These are phyloP conservation scores for Whalleya microplaca DNA, from an alignment of 2,329 filamentous ascomycete genomes.

Conservation along the genomic window DNA sequence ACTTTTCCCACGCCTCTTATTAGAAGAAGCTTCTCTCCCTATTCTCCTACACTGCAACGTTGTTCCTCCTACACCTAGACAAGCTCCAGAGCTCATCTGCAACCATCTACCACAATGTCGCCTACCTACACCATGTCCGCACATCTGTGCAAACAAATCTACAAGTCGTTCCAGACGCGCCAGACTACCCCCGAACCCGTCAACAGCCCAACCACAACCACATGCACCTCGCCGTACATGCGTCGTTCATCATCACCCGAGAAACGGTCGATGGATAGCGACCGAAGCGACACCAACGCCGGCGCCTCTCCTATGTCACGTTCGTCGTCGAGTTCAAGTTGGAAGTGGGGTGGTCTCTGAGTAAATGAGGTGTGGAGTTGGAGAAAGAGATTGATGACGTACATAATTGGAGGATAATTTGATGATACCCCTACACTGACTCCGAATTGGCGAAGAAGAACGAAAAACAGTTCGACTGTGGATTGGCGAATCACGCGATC, in stretches of 20 bases:
- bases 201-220: constrained; percentile 29
- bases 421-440: background rate
- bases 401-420: background rate
- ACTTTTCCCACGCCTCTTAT: no score
- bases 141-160: constrained; percentile 64
- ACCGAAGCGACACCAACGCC: constrained; percentile 41
- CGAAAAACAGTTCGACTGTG: background rate
- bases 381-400: background rate
- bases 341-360: constrained; percentile 36
- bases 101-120: constrained; percentile 47
- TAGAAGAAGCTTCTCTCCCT: no score
- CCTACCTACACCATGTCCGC: constrained; percentile 65
- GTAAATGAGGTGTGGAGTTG: background rate
- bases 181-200: constrained; percentile 43
- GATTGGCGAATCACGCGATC: background rate
- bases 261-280: constrained; percentile 54
- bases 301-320: constrained; percentile 34
- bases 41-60: background rate
- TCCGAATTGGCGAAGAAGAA: background rate
- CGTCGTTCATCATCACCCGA: constrained; percentile 44
- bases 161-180: constrained; percentile 60
- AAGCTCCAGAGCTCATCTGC: constrained; percentile 8
- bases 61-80: background rate
- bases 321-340: constrained; percentile 39
- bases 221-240: constrained; percentile 25